A percentile compares a stretch with the other conserved stretches of the same genome.
phyloP scores from a whole-genome alignment of 2,329 filamentous ascomycete species.

The Paecilomyces sp. region DNA sequence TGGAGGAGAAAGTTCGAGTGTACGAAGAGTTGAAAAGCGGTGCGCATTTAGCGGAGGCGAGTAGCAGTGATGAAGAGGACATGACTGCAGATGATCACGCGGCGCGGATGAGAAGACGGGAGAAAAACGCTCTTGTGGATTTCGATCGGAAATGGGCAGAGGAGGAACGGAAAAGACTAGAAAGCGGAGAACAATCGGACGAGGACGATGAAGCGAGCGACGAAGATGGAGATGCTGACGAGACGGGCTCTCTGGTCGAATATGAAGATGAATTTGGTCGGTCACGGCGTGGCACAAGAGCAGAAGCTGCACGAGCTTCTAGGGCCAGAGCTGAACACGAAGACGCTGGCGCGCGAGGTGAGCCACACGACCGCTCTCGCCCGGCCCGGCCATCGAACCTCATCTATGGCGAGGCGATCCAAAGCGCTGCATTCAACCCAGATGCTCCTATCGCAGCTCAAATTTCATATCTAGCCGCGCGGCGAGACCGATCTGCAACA shows the following conservation, averaged over 20 bases:
- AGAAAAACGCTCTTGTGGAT: constrained; percentile 61
- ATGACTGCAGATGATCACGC: constrained; percentile 30
- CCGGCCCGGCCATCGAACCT: constrained; percentile 57
- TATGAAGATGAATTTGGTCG: constrained; percentile 90
- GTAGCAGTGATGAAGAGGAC: constrained; percentile 28
- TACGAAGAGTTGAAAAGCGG: constrained; percentile 89
- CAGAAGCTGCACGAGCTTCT: constrained; percentile 59
- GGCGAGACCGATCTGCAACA: constrained; percentile 71
- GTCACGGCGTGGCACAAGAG: constrained; percentile 63
- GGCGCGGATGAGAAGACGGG: constrained; percentile 55
- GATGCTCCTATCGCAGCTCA: constrained; percentile 55
- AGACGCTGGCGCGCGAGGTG: constrained; percentile 9
- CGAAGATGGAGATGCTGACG: constrained; percentile 30
- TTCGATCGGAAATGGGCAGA: constrained; percentile 97
- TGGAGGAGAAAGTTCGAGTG: constrained; percentile 83
- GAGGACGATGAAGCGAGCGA: constrained; percentile 28
- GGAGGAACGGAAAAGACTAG: constrained; percentile 36
- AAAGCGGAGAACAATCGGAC: constrained; percentile 11
- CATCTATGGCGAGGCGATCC: constrained; percentile 80
- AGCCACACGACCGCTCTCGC: constrained; percentile 21
- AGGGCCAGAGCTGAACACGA: constrained; percentile 37
- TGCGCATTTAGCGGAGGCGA: constrained; percentile 57
- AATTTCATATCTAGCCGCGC: constrained; percentile 72
- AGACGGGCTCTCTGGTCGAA: constrained; percentile 63
- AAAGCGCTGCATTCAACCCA: constrained; percentile 74